phyloP scores from a whole-genome alignment of 2,329 filamentous ascomycete genomes.

The Aspergillus fischeri region DNA sequence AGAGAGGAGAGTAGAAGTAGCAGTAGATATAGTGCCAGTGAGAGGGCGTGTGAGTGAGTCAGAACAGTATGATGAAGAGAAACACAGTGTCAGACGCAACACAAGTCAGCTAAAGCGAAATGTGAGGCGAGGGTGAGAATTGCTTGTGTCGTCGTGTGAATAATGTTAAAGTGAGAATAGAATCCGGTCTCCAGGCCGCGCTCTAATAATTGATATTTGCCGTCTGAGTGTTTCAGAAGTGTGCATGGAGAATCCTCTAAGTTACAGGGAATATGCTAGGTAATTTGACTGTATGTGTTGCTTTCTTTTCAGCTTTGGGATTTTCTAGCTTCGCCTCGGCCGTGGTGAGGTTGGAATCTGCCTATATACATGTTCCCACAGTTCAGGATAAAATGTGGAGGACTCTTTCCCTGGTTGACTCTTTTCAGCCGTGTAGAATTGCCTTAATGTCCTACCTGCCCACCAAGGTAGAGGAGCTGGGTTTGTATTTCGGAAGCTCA shows the following conservation, averaged over 20 bases:
- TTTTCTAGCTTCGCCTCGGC: constrained; percentile 5
- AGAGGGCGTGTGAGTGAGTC: not conserved
- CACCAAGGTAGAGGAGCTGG: constrained; percentile 35
- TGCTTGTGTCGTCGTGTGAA: not conserved
- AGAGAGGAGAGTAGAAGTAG: constrained; percentile 2
- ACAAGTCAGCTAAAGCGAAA: not conserved
- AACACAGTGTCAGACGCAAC: not conserved
- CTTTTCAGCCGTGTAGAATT: constrained; percentile 38
- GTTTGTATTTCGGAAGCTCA: constrained; percentile 39
- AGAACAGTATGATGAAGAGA: not conserved
- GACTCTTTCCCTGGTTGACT: constrained; percentile 37
- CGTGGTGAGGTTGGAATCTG: constrained; percentile 30
- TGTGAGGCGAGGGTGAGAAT: not conserved
- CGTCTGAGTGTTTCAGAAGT: not conserved
- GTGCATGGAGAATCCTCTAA: not conserved
- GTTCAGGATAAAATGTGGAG: constrained; percentile 39
- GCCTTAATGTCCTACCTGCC: constrained; percentile 30
- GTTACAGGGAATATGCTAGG: constrained; percentile 1
- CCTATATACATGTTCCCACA: constrained; percentile 42
- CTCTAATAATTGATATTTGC: not conserved
- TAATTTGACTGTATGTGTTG: not conserved
- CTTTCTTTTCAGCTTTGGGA: not conserved
- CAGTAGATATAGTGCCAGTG: constrained; percentile 1
- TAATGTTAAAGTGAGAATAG: not conserved
- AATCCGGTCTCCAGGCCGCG: not conserved